phyloP scores from a whole-genome alignment of 2,329 filamentous ascomycete genomes.

The Aspergillus pseudoterreus region DNA sequence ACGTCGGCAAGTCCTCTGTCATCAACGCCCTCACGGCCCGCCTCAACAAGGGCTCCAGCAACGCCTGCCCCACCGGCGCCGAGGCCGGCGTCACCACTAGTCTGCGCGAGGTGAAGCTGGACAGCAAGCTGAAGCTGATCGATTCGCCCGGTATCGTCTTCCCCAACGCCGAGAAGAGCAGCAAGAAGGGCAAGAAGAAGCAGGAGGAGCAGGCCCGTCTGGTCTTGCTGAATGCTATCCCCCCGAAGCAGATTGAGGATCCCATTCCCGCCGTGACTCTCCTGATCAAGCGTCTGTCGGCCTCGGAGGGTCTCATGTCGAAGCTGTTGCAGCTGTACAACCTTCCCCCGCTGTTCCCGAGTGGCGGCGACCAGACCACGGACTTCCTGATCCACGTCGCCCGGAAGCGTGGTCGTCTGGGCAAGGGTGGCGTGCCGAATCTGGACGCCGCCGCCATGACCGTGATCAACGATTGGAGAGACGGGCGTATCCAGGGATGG shows the following conservation, averaged over 20 bases:
- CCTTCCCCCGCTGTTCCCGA: constrained; percentile 70
- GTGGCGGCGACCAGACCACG: constrained; percentile 71
- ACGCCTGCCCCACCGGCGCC: constrained; percentile 80
- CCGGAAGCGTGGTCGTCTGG: constrained; percentile 82
- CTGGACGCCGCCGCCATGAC: constrained; percentile 82
- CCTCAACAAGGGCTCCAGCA: constrained; percentile 59
- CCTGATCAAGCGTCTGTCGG: constrained; percentile 74
- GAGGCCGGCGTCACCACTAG: constrained; percentile 90
- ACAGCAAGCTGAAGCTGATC: constrained; percentile 88
- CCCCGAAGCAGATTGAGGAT: constrained; percentile 90
- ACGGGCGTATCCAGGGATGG: constrained; percentile 93
- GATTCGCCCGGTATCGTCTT: constrained; percentile 96
- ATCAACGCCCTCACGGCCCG: constrained; percentile 87
- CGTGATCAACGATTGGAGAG: constrained; percentile 94
- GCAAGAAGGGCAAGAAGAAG: constrained; percentile 57
- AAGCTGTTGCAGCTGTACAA: constrained; percentile 82
- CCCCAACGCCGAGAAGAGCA: constrained; percentile 54
- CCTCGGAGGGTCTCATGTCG: constrained; percentile 67
- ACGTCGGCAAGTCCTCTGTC: constrained; percentile 93
- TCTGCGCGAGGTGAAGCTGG: constrained; percentile 85
- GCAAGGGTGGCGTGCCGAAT: constrained; percentile 87
- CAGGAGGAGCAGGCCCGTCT: constrained; percentile 74
- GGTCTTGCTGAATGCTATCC: constrained; percentile 84
- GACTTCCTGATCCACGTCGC: constrained; percentile 95
- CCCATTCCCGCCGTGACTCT: constrained; percentile 82